Base-by-base conservation (phyloP, 2,329 filamentous ascomycete genomes). In the Aspergillus calidoustus region DNA sequence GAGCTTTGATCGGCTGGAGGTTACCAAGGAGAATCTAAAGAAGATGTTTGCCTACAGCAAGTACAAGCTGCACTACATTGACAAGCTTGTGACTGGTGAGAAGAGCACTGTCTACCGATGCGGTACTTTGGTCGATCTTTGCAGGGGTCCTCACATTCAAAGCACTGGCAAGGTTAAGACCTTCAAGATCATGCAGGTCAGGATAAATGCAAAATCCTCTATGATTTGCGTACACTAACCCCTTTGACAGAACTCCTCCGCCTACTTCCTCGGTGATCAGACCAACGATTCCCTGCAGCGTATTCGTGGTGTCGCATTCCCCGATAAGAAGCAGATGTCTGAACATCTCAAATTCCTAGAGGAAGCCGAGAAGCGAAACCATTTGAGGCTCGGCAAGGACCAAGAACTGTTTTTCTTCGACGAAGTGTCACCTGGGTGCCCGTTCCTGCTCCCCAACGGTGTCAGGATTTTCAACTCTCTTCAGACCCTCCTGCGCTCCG, bases 391-490 rank as follows among this genome's bases (percentile, higher is more conserved):
- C 68, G 95, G 93, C 66, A 91, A 90, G 74, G 93, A 98, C 66
- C 95, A 99, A 78, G 94, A 98, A 76, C 88, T 99, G 8, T 99
- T 97, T 84, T 96, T 97, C 84, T 99, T 97, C 82, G 90, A 96
- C 73, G 91, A 96, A 66, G 84, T 89, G 71, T 97, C 93, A n/a
- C 95, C 95, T 1, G 95, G 95, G 38, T 95, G 92, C 19, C 89
- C 90, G 61, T 97, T 99, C 84, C 93, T 95, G 82, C 82, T 97
- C 52, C 94, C 94, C 1, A 92, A 97, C 72, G 95, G 95, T 65
- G 91, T 92, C 73, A 90, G 92, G 71, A 96, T 98, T 73, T 96
- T 96, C 84, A 97, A 97, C 76, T 89, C 92, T 28, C 82, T 99
- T 9, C 88, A 93, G 76, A 84, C 87, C 19, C 92, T 95, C 74